Evolutionary conservation across 768 basidiomycete species (phyloP).

Genomic region (Symmetrospora coprosmae): DNA sequence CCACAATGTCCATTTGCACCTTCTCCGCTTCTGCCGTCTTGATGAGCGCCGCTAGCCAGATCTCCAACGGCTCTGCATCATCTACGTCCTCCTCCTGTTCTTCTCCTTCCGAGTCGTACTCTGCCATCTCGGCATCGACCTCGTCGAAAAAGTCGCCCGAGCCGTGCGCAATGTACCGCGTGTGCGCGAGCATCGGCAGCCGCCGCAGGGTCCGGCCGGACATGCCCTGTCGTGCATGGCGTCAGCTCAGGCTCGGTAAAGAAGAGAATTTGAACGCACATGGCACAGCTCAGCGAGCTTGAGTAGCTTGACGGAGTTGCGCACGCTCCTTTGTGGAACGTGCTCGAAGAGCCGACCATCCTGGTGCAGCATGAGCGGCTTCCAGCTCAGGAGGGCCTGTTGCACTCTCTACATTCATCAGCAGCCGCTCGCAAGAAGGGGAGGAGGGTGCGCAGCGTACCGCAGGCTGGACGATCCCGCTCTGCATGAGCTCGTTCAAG

Average conservation of each 20-base stretch:
- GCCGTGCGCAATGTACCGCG: slow-evolving; percentile 51
- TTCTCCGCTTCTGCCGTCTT: slow-evolving; percentile 47
- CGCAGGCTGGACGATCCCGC: slow-evolving; percentile 52
- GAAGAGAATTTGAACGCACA: slow-evolving; percentile 43
- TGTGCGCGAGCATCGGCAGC: slow-evolving; percentile 84
- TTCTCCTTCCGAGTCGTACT: neutral
- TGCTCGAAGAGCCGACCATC: slow-evolving; percentile 17
- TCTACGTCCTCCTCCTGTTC: slow-evolving; percentile 35
- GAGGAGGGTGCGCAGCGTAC: slow-evolving; percentile 43
- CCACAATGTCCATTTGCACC: slow-evolving; percentile 33
- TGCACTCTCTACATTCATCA: neutral
- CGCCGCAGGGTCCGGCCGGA: slow-evolving; percentile 83
- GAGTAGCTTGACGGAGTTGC: slow-evolving; percentile 19
- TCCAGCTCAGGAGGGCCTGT: slow-evolving; percentile 27
- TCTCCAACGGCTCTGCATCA: slow-evolving; percentile 39
- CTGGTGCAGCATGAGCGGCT: slow-evolving; percentile 6
- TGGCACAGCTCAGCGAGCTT: slow-evolving; percentile 60
- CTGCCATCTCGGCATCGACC: neutral
- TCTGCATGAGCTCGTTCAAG: slow-evolving; percentile 60
- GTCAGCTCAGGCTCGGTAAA: neutral
- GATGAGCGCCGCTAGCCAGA: slow-evolving; percentile 77
- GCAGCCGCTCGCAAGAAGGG: neutral
- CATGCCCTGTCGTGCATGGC: slow-evolving; percentile 48
- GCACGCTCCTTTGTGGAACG: neutral
- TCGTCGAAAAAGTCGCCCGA: neutral